Evolutionary conservation across 352 stramenopile genomes (phyloP).

Genomic region (Pythium oligandrum): DNA sequence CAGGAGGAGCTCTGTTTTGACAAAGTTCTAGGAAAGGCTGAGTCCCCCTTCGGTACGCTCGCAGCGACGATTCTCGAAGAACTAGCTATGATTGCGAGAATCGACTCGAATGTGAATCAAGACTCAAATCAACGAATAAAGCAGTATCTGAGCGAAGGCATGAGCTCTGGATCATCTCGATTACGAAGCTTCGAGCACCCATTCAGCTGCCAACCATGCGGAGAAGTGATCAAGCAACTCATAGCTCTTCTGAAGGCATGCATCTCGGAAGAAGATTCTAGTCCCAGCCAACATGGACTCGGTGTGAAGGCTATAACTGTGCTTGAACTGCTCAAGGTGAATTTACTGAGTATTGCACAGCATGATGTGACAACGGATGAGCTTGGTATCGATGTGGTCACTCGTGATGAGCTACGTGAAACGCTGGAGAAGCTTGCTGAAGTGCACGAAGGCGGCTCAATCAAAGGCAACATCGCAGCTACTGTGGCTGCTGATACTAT

Average conservation of each 20-base stretch:
- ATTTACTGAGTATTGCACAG: conserved; percentile 54
- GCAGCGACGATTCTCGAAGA: background rate
- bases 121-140: background rate
- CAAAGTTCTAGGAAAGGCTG: background rate
- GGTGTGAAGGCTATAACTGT: background rate
- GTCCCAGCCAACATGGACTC: background rate
- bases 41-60: background rate
- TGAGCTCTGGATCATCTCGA: background rate
- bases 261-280: background rate
- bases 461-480: background rate
- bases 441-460: background rate
- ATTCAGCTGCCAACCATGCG: conserved; percentile 65
- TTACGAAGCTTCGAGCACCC: conserved; percentile 58
- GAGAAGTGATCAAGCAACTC: conserved; percentile 44
- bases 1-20: background rate
- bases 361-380: conserved; percentile 46
- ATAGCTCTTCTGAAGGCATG: conserved; percentile 27
- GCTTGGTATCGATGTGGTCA: conserved; percentile 25
- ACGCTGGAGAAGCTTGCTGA: conserved; percentile 48
- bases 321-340: conserved; percentile 55
- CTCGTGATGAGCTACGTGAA: conserved; percentile 31
- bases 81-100: background rate
- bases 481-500: conserved; percentile 51
- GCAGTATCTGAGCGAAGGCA: background rate
- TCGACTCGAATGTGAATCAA: too few species aligned